These are phyloP conservation scores for Misopates orontium DNA, from an alignment of 257 asterid genomes.

Conservation along the genomic window DNA sequence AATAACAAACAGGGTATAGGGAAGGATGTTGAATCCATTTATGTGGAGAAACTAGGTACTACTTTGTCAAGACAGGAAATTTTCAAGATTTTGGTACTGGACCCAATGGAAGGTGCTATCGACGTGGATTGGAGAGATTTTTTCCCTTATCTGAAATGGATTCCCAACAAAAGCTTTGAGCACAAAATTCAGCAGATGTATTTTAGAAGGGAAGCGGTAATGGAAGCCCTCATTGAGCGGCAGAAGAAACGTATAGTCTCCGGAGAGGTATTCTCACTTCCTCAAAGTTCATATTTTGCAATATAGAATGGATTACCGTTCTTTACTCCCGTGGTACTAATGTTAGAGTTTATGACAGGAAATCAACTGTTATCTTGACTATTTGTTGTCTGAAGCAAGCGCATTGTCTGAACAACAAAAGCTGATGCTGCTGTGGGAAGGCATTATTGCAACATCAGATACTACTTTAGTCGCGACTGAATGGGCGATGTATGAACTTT, in stretches of 20 bases:
- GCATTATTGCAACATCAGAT: constrained; percentile 82
- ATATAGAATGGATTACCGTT: not conserved
- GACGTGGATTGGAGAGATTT: constrained; percentile 99
- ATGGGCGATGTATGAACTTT: constrained; percentile 94
- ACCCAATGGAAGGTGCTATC: constrained; percentile 82
- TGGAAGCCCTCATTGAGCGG: constrained; percentile 61
- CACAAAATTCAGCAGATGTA: constrained; percentile 45
- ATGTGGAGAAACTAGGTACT: constrained; percentile 59
- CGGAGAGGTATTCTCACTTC: constrained; percentile 50
- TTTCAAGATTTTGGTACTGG: constrained; percentile 58
- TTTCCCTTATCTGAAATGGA: constrained; percentile 80
- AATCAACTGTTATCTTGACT: constrained; percentile 60
- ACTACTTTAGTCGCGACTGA: constrained; percentile 70
- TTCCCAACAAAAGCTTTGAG: constrained; percentile 70
- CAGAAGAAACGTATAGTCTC: constrained; percentile 60
- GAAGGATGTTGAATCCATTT: constrained; percentile 55
- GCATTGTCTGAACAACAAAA: constrained; percentile 65
- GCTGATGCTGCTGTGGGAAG: constrained; percentile 79
- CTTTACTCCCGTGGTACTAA: not conserved
- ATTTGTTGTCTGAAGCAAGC: constrained; percentile 59
- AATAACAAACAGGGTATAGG: constrained; percentile 55
- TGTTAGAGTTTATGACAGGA: constrained; percentile 42
- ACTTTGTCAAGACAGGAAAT: constrained; percentile 53
- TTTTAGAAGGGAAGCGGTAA: constrained; percentile 52
- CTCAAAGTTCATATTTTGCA: not conserved